Evolutionary conservation across 2,329 filamentous ascomycete species (phyloP), one percentile per base, ranked within the genome.

Genomic region (Exserohilum turcica): DNA sequence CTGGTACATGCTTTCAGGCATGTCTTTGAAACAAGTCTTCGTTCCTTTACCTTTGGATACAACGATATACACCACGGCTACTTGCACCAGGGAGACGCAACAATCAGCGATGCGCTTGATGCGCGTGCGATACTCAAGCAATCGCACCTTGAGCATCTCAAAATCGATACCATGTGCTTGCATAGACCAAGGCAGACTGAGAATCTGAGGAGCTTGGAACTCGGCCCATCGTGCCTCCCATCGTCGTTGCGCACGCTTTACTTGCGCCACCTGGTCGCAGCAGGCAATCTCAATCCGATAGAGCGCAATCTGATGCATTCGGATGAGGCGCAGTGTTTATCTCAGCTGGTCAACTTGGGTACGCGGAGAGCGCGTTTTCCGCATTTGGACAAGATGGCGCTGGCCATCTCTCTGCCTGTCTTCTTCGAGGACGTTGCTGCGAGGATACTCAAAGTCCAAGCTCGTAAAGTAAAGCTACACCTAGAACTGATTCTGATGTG

Each of bases 281-380:
- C 28, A 13, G 53, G 38, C 27, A 52, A 43, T 33, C 18, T 56
- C 12, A 46, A 45, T 10, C 48, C 43, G 5, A 28, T 9, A 7
- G 48, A 52, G 24, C 42, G 33, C 35, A 53, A 56, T 6, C 28
- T 56, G 9, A 56, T 56, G 54, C 40, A 56, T 12, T 53, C 54
- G 13, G 49, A 56, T 13, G 54, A 56, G 40, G 44, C 54, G 16
- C 54, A 56, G 32, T 56, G 52, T 43, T 43, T 55, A 19, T 52
- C 43, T 5, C 48, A 55, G 12, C 38, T 55, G 5, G 42, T 55
- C 21, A 55, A 43, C 19, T 19, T 52, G 18, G 43, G 32, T 7
- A 38, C 33, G 19, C 48, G 52, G 33, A 43, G 28, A 43, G 43
- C 36, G 18, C 48, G 48, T n/a, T 52, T 52, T 35, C 43, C 48